Evolutionary conservation across 2,329 filamentous ascomycete genomes (phyloP).

Genomic region (Monilinia polystroma): DNA sequence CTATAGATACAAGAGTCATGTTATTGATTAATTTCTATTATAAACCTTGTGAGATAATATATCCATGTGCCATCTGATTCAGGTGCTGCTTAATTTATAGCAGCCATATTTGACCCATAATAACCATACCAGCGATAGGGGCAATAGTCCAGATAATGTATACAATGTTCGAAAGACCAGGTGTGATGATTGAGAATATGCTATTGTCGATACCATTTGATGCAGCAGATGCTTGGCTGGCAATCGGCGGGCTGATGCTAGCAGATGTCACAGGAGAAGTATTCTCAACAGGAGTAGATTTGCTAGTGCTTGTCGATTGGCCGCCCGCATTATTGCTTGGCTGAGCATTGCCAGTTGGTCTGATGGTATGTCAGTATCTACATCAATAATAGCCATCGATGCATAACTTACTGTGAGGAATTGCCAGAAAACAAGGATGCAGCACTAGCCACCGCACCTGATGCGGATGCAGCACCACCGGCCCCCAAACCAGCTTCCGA

Average conservation of each 20-base stretch:
- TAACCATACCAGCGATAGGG: slow-evolving; percentile 11
- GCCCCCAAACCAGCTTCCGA: background rate
- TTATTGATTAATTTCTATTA: slow-evolving; percentile 9
- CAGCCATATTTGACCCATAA: slow-evolving; percentile 21
- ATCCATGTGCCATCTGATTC: background rate
- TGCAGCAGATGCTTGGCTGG: slow-evolving; percentile 20
- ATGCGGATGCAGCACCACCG: slow-evolving; percentile 5
- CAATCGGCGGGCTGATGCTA: slow-evolving; percentile 17
- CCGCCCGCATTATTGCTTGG: slow-evolving; percentile 11
- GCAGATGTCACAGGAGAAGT: slow-evolving; percentile 15
- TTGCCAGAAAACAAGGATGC: slow-evolving; percentile 17
- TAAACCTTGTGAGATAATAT: slow-evolving; percentile 7
- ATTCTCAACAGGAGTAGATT: slow-evolving; percentile 16
- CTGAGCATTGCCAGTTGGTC: slow-evolving; percentile 16
- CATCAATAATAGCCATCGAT: background rate
- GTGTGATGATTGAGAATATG: slow-evolving; percentile 6
- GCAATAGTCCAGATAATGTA: slow-evolving; percentile 13
- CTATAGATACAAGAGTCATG: slow-evolving; percentile 5
- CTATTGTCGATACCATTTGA: slow-evolving; percentile 19
- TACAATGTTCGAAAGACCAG: slow-evolving; percentile 12
- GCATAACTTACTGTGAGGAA: slow-evolving; percentile 7
- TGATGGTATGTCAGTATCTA: background rate
- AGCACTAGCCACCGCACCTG: slow-evolving; percentile 16
- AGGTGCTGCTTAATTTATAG: background rate
- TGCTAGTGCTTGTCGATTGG: slow-evolving; percentile 10